Conservation (phyloP, 768 basidiomycete species). For the Phallus indusiatus region DNA sequence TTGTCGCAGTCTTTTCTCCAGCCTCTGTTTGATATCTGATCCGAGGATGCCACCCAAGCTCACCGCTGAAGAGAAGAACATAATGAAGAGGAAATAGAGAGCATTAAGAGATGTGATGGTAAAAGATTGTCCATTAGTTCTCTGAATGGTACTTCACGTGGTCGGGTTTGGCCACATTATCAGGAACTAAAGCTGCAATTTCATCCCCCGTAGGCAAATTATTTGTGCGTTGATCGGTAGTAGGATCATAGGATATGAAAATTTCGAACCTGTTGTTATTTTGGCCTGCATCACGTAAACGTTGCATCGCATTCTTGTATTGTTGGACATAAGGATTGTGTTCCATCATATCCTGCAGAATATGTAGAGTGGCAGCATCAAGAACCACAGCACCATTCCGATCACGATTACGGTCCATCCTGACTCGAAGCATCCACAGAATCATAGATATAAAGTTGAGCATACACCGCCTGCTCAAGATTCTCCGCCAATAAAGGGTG, state of each 20-base stretch:
- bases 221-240: slow-evolving; percentile 26
- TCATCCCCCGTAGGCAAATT: slow-evolving; percentile 36
- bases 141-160: slow-evolving; percentile 27
- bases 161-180: slow-evolving; percentile 15
- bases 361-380: not conserved
- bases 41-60: slow-evolving; percentile 28
- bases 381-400: not conserved
- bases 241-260: not conserved
- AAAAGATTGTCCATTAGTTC: slow-evolving; percentile 18
- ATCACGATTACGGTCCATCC: no score
- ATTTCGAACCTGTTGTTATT: not conserved
- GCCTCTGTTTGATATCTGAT: slow-evolving; percentile 13
- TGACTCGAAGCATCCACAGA: not conserved
- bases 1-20: not conserved
- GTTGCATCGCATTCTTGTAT: not conserved
- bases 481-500: slow-evolving; percentile 23
- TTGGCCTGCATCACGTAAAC: not conserved
- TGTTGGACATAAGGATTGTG: not conserved
- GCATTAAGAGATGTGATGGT: slow-evolving; percentile 27
- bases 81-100: slow-evolving; percentile 33
- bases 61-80: slow-evolving; percentile 34
- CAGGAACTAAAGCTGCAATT: slow-evolving; percentile 34
- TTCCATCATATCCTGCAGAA: not conserved
- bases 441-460: not conserved
- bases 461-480: not conserved